Conservation (phyloP, 345 rosid genomes). For the Schrenkiella parvula region DNA sequence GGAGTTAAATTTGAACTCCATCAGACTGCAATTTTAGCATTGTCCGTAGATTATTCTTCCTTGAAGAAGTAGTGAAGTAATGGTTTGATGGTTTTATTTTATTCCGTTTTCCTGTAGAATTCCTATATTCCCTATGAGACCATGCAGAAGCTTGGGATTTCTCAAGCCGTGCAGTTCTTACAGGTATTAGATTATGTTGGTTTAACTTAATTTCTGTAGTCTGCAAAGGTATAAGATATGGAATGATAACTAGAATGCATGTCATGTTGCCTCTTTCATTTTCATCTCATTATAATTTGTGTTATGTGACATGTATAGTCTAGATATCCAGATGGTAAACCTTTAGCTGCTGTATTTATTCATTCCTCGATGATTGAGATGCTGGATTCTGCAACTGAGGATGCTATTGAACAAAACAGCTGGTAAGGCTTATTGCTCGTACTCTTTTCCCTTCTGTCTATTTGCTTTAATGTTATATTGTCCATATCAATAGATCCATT, state of each 20-base stretch:
- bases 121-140: constrained; percentile 72
- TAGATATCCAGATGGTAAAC: constrained; percentile 89
- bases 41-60: constrained; percentile 4
- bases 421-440: constrained; percentile 52
- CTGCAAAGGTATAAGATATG: neutral
- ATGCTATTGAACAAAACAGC: constrained; percentile 78
- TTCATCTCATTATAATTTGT: constrained; percentile 40
- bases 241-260: neutral
- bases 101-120: constrained; percentile 49
- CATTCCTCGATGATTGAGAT: constrained; percentile 89
- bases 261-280: neutral
- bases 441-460: neutral
- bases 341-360: constrained; percentile 65
- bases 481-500: neutral
- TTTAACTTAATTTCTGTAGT: constrained; percentile 10
- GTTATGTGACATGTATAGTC: constrained; percentile 60
- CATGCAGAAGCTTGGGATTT: constrained; percentile 83
- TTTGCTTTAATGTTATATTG: neutral
- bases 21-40: neutral
- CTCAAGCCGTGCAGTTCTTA: constrained; percentile 81
- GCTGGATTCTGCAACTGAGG: constrained; percentile 81
- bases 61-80: neutral
- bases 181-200: constrained; percentile 54
- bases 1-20: neutral
- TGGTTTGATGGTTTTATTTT: constrained; percentile 18